These are phyloP conservation scores for Epichloe festucae DNA, from an alignment of 2,329 filamentous ascomycete genomes.

Conservation along the genomic window DNA sequence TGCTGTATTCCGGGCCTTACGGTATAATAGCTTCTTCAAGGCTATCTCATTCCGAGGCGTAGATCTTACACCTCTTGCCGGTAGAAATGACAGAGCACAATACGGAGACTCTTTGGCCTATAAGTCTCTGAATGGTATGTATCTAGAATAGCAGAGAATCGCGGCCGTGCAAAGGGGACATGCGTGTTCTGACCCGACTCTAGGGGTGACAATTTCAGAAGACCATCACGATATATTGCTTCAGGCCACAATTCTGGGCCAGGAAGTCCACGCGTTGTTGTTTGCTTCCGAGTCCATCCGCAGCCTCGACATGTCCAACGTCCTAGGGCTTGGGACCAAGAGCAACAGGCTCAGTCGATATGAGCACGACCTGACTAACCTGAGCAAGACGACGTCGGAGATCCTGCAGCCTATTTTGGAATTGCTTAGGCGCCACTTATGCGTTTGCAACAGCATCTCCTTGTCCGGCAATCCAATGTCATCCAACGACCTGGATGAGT, in stretches of 20 bases:
- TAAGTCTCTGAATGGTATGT: conserved; percentile 38
- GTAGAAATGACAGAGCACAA: conserved; percentile 29
- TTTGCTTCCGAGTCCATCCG: conserved; percentile 43
- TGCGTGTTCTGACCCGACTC: conserved; percentile 1
- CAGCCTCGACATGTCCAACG: conserved; percentile 39
- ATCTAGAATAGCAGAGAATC: background rate
- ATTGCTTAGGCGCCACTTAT: conserved; percentile 32
- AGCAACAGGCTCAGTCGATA: conserved; percentile 12
- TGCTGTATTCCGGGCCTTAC: conserved; percentile 41
- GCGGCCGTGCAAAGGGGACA: background rate
- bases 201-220: conserved; percentile 33
- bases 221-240: conserved; percentile 35
- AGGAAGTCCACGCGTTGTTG: conserved; percentile 42
- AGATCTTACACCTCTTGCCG: conserved; percentile 29
- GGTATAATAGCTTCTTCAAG: conserved; percentile 48
- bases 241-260: conserved; percentile 37
- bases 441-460: conserved; percentile 36
- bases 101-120: conserved; percentile 36
- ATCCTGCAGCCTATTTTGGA: conserved; percentile 36
- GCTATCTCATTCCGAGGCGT: conserved; percentile 42
- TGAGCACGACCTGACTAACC: conserved; percentile 11
- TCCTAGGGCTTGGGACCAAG: conserved; percentile 18
- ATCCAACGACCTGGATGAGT: conserved; percentile 32
- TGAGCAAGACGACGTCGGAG: conserved; percentile 22
- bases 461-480: conserved; percentile 37